Base-by-base conservation (phyloP, 805 yeast genomes). In the Lachancea meyersii region DNA sequence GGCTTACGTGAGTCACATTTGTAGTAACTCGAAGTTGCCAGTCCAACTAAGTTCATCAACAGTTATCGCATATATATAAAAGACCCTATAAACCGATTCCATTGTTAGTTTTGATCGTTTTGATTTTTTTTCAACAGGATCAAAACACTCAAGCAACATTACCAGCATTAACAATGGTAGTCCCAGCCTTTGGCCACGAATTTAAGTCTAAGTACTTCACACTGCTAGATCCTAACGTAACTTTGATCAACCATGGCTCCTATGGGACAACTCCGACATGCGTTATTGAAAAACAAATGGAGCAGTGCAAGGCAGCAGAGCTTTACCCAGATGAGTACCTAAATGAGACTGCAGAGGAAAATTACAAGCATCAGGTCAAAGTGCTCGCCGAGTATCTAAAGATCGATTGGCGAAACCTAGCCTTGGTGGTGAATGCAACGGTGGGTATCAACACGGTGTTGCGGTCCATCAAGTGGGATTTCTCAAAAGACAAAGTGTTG, bases 241-340 rank as follows among this genome's bases (percentile, higher is more conserved):
- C 58, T 3, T 74, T 76, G 13, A 71, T 80, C 35, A 82, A 82
- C 58, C 80, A 80, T 54, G 87, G 87, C 6, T 73, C 84, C 1
- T 82, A 60, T 53, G 88, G 87, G 1, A 62, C 72, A 1, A 65
- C 73, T 3, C 83, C 87, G 0, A 62, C 55, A 7, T 62, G 69
- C 4, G 76, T 80, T 1, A 49, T 67, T 19, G 70, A 71, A 1
- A 63, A 60, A 11, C 71, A 62, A 46, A 46, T 60, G 26, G 49
- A 60, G 37, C 52, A 51, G 16, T 40, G 61, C 20, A 46, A 61
- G 24, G 47, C 57, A 33, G 66, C 65, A 32, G 54, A 58, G 21
- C 42, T 47, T 4, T 70, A 63, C 47, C 80, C 86, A 0, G 86
- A 81, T 52, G 49, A 55, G 28, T 78, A 63, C 49, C 51, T 66